Conservation (phyloP, 1,284 basidiomycete genomes). For the Lentinula novae-zelandiae region DNA sequence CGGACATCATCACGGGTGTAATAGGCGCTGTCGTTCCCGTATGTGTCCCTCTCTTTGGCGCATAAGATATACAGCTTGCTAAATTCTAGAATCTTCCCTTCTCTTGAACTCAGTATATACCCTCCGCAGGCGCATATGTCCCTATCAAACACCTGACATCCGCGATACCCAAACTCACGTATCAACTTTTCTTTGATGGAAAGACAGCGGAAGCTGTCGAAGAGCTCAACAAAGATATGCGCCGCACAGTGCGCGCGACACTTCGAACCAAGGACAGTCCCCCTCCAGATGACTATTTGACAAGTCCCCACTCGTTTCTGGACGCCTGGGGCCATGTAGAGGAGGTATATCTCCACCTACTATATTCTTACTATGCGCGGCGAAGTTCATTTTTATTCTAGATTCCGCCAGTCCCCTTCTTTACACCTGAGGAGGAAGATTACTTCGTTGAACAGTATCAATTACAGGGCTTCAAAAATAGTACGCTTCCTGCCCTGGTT, state of each 20-base stretch:
- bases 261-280: slow-evolving; percentile 47
- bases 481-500: slow-evolving; percentile 34
- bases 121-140: slow-evolving; percentile 41
- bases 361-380: neutral
- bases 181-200: slow-evolving; percentile 58
- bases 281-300: slow-evolving; percentile 52
- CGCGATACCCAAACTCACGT: slow-evolving; percentile 48
- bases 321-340: slow-evolving; percentile 42
- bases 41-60: slow-evolving; percentile 17
- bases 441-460: slow-evolving; percentile 61
- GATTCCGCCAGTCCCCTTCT: slow-evolving; percentile 60
- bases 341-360: slow-evolving; percentile 28
- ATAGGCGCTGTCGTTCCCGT: slow-evolving; percentile 60
- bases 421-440: slow-evolving; percentile 55
- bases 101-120: slow-evolving; percentile 43
- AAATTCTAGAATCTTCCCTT: slow-evolving; percentile 7
- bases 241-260: slow-evolving; percentile 51
- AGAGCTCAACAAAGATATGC: slow-evolving; percentile 54
- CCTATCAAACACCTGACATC: slow-evolving; percentile 39
- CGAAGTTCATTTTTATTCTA: slow-evolving; percentile 22
- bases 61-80: neutral
- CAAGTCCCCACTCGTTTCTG: slow-evolving; percentile 43
- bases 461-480: slow-evolving; percentile 54
- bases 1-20: slow-evolving; percentile 58
- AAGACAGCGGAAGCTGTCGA: slow-evolving; percentile 41